Evolutionary conservation across 192 early-diverging fungal species (phyloP).

Genomic region (Coemansia sp.): DNA sequence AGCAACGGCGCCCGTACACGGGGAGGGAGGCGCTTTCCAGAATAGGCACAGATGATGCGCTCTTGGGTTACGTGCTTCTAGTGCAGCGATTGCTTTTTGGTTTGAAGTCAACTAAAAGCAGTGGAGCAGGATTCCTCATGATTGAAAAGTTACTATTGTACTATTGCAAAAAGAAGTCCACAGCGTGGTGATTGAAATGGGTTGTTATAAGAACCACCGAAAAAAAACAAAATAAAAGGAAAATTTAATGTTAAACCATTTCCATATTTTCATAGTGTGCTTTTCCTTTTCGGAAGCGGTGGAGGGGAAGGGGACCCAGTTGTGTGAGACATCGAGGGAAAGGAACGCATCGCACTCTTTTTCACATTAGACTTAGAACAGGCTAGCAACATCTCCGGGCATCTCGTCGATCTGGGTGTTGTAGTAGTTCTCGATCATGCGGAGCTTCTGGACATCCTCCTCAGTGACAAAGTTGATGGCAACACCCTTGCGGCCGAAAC

Average conservation of each 20-base stretch:
- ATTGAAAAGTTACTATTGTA: too few species aligned
- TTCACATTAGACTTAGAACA: conserved; percentile 56
- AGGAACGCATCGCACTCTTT: background rate
- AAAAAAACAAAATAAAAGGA: too few species aligned
- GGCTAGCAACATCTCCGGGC: conserved; percentile 95
- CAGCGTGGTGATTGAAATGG: too few species aligned
- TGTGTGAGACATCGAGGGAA: conserved; percentile 5
- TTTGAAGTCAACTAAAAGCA: too few species aligned
- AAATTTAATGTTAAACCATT: background rate
- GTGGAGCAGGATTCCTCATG: too few species aligned
- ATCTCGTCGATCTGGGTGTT: conserved; percentile 99
- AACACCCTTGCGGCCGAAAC: conserved; percentile 99
- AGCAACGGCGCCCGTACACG: too few species aligned
- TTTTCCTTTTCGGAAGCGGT: background rate
- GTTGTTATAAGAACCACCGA: too few species aligned
- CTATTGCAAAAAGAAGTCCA: too few species aligned
- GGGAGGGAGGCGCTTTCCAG: too few species aligned
- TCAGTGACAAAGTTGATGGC: conserved; percentile 98
- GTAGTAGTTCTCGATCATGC: conserved; percentile 94
- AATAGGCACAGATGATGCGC: too few species aligned
- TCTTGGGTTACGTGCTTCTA: too few species aligned
- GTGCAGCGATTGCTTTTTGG: too few species aligned
- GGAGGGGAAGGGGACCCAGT: background rate
- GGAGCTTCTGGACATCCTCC: conserved; percentile 90
- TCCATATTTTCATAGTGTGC: background rate